These are phyloP conservation scores for Helminthosporium solani DNA, from an alignment of 2,329 filamentous ascomycete genomes.

Conservation along the genomic window DNA sequence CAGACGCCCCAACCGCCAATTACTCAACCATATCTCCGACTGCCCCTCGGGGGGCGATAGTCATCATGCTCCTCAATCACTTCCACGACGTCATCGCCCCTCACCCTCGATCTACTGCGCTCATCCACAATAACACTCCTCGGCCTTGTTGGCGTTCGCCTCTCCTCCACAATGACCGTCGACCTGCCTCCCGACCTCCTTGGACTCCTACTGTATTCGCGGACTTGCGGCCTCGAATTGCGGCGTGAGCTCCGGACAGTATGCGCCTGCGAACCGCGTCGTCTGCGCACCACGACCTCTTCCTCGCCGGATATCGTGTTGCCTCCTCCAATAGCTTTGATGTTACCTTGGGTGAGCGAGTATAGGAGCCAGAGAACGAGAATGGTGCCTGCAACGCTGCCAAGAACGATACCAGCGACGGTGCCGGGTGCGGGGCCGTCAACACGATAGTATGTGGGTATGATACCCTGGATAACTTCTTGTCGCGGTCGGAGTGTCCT, in stretches of 20 bases:
- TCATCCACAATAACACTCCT: slow-evolving; percentile 48
- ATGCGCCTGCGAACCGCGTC: slow-evolving; percentile 31
- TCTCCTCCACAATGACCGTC: slow-evolving; percentile 43
- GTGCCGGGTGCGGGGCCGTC: slow-evolving; percentile 57
- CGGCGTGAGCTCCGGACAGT: slow-evolving; percentile 27
- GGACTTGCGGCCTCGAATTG: slow-evolving; percentile 35
- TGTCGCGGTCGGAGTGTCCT: slow-evolving; percentile 21
- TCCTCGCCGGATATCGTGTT: slow-evolving; percentile 52
- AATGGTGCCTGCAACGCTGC: slow-evolving; percentile 55
- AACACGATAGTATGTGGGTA: slow-evolving; percentile 62
- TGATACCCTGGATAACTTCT: slow-evolving; percentile 43
- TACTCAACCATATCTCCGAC: slow-evolving; percentile 25
- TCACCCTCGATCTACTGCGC: slow-evolving; percentile 38
- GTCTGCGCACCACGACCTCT: slow-evolving; percentile 56
- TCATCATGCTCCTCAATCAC: slow-evolving; percentile 58
- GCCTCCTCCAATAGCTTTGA: slow-evolving; percentile 34
- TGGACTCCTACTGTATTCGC: slow-evolving; percentile 42
- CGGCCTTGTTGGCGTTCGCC: slow-evolving; percentile 27
- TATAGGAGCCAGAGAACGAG: slow-evolving; percentile 55
- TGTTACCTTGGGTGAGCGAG: slow-evolving; percentile 40
- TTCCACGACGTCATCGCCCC: slow-evolving; percentile 57
- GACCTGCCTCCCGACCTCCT: slow-evolving; percentile 31
- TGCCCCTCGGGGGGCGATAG: slow-evolving; percentile 40
- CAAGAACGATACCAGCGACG: slow-evolving; percentile 61
- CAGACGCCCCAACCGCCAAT: not conserved